Percentiles rank a stretch among this genome's conserved stretches.
Evolutionary conservation across 2,329 filamentous ascomycete genomes (phyloP).

Genomic region (Domatiomyces catenatus): DNA sequence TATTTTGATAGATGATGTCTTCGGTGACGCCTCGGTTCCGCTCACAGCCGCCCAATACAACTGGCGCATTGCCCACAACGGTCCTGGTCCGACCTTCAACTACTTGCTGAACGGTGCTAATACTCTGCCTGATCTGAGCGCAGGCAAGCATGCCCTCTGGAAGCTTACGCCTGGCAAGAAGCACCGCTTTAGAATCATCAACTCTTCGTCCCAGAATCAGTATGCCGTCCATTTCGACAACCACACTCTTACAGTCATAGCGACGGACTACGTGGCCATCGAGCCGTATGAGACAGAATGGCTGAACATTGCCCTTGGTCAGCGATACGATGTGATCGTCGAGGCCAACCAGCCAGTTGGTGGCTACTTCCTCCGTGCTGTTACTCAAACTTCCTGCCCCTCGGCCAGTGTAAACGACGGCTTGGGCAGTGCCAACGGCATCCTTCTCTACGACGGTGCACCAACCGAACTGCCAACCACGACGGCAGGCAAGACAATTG

Average conservation of each 20-base stretch:
- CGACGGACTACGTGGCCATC: constrained; percentile 15
- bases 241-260: constrained; percentile 38
- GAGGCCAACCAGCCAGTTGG: constrained; percentile 11
- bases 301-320: constrained; percentile 26
- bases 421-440: constrained; percentile 14
- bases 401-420: constrained; percentile 12
- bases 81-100: constrained; percentile 11
- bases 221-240: constrained; percentile 38
- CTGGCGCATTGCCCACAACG: constrained; percentile 11
- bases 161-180: constrained; percentile 20
- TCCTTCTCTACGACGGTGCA: constrained; percentile 17
- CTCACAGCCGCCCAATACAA: constrained; percentile 8
- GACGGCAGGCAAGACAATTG: constrained; percentile 17
- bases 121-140: constrained; percentile 9
- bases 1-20: constrained; percentile 15
- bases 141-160: constrained; percentile 14
- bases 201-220: constrained; percentile 33
- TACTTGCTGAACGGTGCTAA: constrained; percentile 16
- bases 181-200: constrained; percentile 23
- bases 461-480: constrained; percentile 14
- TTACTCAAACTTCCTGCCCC: constrained; percentile 13
- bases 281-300: constrained; percentile 24
- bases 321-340: constrained; percentile 26
- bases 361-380: constrained; percentile 14
- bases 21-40: constrained; percentile 18